Evolutionary conservation across 331 rosid species (phyloP).

Genomic region (Pyracantha coccinea): DNA sequence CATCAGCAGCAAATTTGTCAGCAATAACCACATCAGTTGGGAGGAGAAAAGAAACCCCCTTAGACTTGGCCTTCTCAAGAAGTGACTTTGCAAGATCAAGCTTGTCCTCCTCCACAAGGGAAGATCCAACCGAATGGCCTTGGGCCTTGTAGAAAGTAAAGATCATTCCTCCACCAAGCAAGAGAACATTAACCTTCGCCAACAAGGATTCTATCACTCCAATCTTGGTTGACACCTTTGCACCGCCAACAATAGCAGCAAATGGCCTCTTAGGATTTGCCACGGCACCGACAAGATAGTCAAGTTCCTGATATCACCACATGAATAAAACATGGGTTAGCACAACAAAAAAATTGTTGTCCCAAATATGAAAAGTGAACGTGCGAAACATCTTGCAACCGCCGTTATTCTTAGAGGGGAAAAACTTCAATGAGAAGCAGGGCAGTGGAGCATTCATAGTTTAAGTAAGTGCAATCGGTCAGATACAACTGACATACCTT

Average conservation of each 20-base stretch:
- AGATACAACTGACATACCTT: conserved; percentile 37
- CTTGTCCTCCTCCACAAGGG: conserved; percentile 87
- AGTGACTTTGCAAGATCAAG: conserved; percentile 74
- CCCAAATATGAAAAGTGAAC: neutral
- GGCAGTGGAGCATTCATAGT: neutral
- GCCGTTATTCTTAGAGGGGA: neutral
- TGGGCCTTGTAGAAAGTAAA: conserved; percentile 94
- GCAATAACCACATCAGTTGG: conserved; percentile 89
- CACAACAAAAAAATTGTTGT: neutral
- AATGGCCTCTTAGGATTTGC: conserved; percentile 89
- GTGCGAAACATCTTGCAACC: neutral
- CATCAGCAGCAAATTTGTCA: conserved; percentile 85
- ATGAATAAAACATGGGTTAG: conserved; percentile 3
- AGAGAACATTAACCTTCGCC: conserved; percentile 66
- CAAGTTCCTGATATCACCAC: conserved; percentile 66
- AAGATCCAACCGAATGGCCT: conserved; percentile 71
- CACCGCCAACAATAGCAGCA: conserved; percentile 92
- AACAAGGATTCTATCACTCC: conserved; percentile 90
- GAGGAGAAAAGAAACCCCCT: conserved; percentile 80
- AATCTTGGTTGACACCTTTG: conserved; percentile 92
- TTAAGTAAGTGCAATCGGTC: neutral
- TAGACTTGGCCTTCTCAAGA: conserved; percentile 72
- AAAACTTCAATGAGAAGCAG: neutral
- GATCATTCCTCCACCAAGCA: conserved; percentile 97
- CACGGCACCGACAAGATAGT: conserved; percentile 90